A percentile compares a stretch with the other conserved stretches of the same genome.
Conservation (phyloP, 208 protist genomes). For the Trypanosoma cruzi region DNA sequence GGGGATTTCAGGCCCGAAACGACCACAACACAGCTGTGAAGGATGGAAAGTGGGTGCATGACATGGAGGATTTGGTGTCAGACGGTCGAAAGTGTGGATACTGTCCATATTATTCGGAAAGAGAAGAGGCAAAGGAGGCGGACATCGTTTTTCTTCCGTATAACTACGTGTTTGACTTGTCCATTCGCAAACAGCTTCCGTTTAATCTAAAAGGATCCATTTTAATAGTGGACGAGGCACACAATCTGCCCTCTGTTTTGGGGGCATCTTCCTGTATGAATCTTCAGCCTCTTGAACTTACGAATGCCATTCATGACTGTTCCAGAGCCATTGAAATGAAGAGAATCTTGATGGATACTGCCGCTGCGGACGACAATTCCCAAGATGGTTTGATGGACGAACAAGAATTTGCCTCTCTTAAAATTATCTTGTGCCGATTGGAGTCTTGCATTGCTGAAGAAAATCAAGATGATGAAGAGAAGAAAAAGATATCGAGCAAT, state of each 20-base stretch:
- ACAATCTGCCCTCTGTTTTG: conserved; percentile 94
- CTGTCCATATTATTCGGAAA: conserved; percentile 96
- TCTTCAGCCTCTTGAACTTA: conserved; percentile 68
- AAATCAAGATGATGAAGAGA: conserved; percentile 1
- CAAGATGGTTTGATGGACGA: conserved; percentile 37
- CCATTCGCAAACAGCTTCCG: conserved; percentile 83
- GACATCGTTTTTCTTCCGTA: conserved; percentile 98
- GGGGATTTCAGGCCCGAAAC: conserved; percentile 39
- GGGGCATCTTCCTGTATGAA: conserved; percentile 58
- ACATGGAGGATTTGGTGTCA: conserved; percentile 95
- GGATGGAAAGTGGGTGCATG: conserved; percentile 56
- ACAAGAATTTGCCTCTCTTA: conserved; percentile 76
- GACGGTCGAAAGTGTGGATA: conserved; percentile 68
- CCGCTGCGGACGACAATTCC: conserved; percentile 5
- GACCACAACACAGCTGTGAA: conserved; percentile 7
- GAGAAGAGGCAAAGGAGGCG: conserved; percentile 75
- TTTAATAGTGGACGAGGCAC: conserved; percentile 97
- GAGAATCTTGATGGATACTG: conserved; percentile 29
- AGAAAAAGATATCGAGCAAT: not conserved
- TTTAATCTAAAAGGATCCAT: conserved; percentile 84
- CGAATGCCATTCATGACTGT: conserved; percentile 84
- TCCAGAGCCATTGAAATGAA: conserved; percentile 68
- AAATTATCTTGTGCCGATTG: conserved; percentile 64
- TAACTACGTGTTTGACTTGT: conserved; percentile 97
- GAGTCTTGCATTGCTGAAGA: conserved; percentile 54